phyloP scores from a whole-genome alignment of 805 yeast species.

The Ogataea naganishii region DNA sequence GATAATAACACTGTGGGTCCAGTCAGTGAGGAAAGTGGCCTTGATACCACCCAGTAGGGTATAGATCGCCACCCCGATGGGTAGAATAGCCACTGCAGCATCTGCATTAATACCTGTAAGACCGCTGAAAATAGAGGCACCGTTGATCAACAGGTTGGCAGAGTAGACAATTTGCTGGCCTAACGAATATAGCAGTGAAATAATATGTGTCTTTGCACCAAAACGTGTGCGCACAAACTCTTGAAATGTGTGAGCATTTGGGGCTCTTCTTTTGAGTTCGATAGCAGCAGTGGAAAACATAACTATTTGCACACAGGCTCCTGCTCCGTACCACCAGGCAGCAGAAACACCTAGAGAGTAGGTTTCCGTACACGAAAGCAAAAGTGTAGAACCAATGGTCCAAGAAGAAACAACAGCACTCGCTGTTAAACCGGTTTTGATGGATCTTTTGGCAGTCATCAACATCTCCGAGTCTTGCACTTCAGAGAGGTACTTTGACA shows the following conservation, averaged over 20 bases:
- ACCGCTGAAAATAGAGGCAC: conserved; percentile 23
- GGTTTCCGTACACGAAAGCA: conserved; percentile 21
- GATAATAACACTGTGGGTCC: conserved; percentile 29
- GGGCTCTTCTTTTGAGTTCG: conserved; percentile 26
- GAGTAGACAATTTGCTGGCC: conserved; percentile 23
- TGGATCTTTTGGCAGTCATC: conserved; percentile 28
- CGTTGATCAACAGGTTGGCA: conserved; percentile 24
- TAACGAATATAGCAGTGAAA: conserved; percentile 18
- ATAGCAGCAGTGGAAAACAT: conserved; percentile 24
- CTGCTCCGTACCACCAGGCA: conserved; percentile 26
- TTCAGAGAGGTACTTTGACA: conserved; percentile 29
- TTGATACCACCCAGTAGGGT: conserved; percentile 32
- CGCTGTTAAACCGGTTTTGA: conserved; percentile 27
- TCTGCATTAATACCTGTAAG: conserved; percentile 26
- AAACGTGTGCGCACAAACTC: conserved; percentile 24
- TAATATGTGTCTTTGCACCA: conserved; percentile 21
- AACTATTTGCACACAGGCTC: conserved; percentile 26
- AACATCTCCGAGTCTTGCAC: conserved; percentile 35
- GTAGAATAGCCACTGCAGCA: conserved; percentile 25
- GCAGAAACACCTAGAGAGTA: conserved; percentile 26
- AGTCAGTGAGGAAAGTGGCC: conserved; percentile 31
- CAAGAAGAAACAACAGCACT: conserved; percentile 28
- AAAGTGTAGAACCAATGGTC: conserved; percentile 25
- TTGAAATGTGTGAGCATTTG: conserved; percentile 27
- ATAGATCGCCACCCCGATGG: conserved; percentile 27